Evolutionary conservation across 352 stramenopile species (phyloP).

Genomic region (Pythium volutum): DNA sequence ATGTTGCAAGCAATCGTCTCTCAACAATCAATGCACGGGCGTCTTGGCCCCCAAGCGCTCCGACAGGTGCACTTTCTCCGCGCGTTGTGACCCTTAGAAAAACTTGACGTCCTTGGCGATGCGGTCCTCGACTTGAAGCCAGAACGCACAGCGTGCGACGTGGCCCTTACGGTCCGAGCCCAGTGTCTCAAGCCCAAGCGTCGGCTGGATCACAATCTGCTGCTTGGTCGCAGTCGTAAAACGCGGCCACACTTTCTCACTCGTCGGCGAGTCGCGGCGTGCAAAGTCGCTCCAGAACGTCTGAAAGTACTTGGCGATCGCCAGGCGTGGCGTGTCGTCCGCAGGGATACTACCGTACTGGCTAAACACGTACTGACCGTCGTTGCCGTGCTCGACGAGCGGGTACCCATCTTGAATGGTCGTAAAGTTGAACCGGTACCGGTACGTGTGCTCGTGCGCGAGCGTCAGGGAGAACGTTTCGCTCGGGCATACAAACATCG

Average conservation of each 20-base stretch:
- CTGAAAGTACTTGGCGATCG: not conserved
- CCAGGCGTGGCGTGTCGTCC: too few species aligned
- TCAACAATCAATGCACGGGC: too few species aligned
- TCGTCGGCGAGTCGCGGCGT: slow-evolving; percentile 6
- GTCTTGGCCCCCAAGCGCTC: too few species aligned
- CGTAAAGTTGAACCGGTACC: slow-evolving; percentile 20
- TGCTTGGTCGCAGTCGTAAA: not conserved
- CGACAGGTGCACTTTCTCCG: too few species aligned
- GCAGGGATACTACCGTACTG: too few species aligned
- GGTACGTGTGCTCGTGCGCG: too few species aligned
- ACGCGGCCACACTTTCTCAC: not conserved
- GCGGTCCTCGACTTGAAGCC: too few species aligned
- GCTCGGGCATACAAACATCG: slow-evolving; percentile 17
- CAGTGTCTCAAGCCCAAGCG: slow-evolving; percentile 5
- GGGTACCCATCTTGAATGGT: slow-evolving; percentile 1
- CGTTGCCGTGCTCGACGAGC: slow-evolving; percentile 9
- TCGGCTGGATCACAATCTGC: slow-evolving; percentile 20
- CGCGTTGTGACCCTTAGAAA: too few species aligned
- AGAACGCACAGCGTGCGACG: slow-evolving; percentile 18
- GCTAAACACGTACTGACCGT: slow-evolving; percentile 12
- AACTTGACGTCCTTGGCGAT: too few species aligned
- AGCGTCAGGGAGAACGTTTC: not conserved
- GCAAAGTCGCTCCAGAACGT: slow-evolving; percentile 24
- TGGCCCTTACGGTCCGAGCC: slow-evolving; percentile 13
- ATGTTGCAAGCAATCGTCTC: too few species aligned